Base-by-base conservation (phyloP, 768 basidiomycete species). In the Leccinum subgranulosum region DNA sequence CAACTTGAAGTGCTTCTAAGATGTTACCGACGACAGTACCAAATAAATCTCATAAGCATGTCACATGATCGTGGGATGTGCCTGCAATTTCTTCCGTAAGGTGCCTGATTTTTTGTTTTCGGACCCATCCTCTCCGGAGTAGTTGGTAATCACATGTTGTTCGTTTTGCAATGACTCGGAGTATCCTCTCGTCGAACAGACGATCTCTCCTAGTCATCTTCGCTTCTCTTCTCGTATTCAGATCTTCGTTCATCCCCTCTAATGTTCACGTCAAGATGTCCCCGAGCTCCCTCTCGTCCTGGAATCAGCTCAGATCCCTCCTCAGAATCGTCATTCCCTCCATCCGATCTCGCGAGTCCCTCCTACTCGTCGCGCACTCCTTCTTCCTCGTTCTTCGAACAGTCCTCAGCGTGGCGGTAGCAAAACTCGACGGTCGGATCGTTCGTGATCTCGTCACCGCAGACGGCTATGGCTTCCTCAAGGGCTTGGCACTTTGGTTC, bases 361-460 rank as follows among this genome's bases (percentile, higher is more conserved):
- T 87, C 31, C 78, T 97, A 34, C 78, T 98, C 17, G 72, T 82
- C 7, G 70, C 87, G 0, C 95, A 98, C 73, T 92, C 92, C 0
- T 81, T 81, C 56, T 98, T 98, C 73, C 81, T 98, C 53, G 81
- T 98, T 2, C 73, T 91, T 25, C 76, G 96, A 39, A 97, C 96
- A 0, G 82, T 95, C 3, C 79, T 98, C 21, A 94, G 92, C 64
- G 84, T 98, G 4, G 83, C 84, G 6, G 95, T 96, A 0, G 96
- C 96, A 3, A 79, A 84, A 51, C 77, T 98, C 2, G 96, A 98
- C 66, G 96, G 96, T 12, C 76, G 85, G 53, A 90, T 98, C 62
- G 96, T 96, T 3, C 75, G 91, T 51, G 90, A 94, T 71, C 75
- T 98, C 58, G 94, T 93, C 45, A 90, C 85, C 48, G 94, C 93